Percentiles rank a stretch among this genome's conserved stretches.
Conservation (phyloP, 2,329 filamentous ascomycete species). For the Coniochaeta sp. region DNA sequence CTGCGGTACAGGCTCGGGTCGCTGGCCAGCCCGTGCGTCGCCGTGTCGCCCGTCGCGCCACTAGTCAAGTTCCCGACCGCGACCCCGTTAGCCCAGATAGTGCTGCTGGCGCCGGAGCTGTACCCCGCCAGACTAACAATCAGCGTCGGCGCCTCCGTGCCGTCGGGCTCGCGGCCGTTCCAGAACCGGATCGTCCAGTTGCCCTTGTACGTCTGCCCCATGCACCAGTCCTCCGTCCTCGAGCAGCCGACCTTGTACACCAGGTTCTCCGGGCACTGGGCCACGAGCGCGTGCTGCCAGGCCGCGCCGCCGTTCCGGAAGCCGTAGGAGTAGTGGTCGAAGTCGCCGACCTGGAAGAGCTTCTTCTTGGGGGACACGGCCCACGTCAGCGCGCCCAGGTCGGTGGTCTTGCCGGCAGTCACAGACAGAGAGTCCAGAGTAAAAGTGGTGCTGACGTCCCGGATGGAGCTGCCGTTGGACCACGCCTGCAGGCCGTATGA, state of each 20-base stretch:
- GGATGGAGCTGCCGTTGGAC: slow-evolving; percentile 35
- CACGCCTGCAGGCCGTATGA: slow-evolving; percentile 42
- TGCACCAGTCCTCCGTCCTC: slow-evolving; percentile 37
- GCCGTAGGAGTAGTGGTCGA: slow-evolving; percentile 36
- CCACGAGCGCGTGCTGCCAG: slow-evolving; percentile 35
- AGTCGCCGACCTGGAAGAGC: slow-evolving; percentile 41
- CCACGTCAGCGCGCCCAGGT: slow-evolving; percentile 33
- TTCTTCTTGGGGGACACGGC: slow-evolving; percentile 24
- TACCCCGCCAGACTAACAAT: slow-evolving; percentile 37
- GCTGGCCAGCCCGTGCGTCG: slow-evolving; percentile 20
- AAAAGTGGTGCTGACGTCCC: slow-evolving; percentile 36
- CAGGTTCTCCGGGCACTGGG: slow-evolving; percentile 34
- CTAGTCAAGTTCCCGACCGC: slow-evolving; percentile 33
- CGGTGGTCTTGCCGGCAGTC: slow-evolving; percentile 20
- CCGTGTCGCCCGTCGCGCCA: slow-evolving; percentile 6
- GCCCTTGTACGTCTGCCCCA: slow-evolving; percentile 32
- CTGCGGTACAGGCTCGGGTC: slow-evolving; percentile 41
- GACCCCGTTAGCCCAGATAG: slow-evolving; percentile 31
- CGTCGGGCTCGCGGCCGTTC: slow-evolving; percentile 5
- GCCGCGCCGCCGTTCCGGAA: slow-evolving; percentile 35
- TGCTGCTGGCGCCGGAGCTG: slow-evolving; percentile 29
- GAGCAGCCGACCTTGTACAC: slow-evolving; percentile 33
- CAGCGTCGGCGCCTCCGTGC: slow-evolving; percentile 11
- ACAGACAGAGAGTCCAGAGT: slow-evolving; percentile 32
- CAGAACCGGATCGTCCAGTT: slow-evolving; percentile 27